phyloP scores from a whole-genome alignment of 108 stramenopile species.

The Skeletonema grethae region DNA sequence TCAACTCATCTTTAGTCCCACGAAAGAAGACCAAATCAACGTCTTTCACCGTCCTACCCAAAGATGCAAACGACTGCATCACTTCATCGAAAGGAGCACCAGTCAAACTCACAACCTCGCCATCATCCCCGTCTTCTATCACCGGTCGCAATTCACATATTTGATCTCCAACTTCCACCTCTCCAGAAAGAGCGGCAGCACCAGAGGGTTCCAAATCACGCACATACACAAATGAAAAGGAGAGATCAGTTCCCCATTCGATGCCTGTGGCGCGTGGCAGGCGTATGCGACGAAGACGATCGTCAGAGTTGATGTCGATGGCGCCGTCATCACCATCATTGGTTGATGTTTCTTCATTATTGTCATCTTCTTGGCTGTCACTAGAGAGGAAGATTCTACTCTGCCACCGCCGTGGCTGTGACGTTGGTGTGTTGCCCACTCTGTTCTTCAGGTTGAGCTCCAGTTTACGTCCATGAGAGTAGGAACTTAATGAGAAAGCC shows the following conservation, averaged over 20 bases:
- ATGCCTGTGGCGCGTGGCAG: slow-evolving; percentile 87
- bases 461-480: background rate
- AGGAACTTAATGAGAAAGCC: background rate
- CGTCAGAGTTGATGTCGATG: slow-evolving; percentile 67
- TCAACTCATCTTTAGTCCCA: slow-evolving; percentile 88
- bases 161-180: slow-evolving; percentile 79
- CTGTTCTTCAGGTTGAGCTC: no score
- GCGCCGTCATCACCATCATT: background rate
- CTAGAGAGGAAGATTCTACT: background rate
- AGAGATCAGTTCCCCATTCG: slow-evolving; percentile 93
- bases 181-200: slow-evolving; percentile 67
- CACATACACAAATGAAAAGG: slow-evolving; percentile 93
- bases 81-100: slow-evolving; percentile 89
- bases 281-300: slow-evolving; percentile 70
- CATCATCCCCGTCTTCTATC: slow-evolving; percentile 18
- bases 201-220: slow-evolving; percentile 83
- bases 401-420: no score
- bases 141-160: slow-evolving; percentile 77
- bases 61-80: slow-evolving; percentile 79
- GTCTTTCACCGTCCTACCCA: slow-evolving; percentile 62
- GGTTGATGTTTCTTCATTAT: background rate
- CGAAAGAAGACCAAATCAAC: slow-evolving; percentile 90
- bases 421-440: no score
- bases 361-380: background rate
- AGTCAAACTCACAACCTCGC: slow-evolving; percentile 53